Evolutionary conservation across 225 moss, liverwort and hornwort genomes (phyloP), one percentile per base, ranked within the genome.

Genomic region (Pseudisothecium myosuroides): DNA sequence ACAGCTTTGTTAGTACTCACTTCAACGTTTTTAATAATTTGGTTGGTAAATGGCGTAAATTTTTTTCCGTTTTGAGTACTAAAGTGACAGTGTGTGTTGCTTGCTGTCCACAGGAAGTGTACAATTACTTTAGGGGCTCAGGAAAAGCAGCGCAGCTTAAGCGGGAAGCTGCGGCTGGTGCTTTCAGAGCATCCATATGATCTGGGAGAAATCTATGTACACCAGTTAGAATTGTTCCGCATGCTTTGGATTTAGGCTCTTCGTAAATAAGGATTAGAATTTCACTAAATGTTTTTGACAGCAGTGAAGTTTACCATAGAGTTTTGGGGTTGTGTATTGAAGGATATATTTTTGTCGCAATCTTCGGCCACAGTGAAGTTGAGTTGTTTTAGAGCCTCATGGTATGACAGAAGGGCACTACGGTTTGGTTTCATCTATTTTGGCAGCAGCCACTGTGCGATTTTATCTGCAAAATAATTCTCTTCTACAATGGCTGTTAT

Each of bases 71-170:
- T 49, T 74, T 28, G 65, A 32, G 16, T 19, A 67, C 29, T 43
- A 29, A 39, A 75, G n/a, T 78, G 86, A 29, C 85, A 26, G 24
- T 63, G 64, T 75, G 68, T 87, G 52, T 83, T 92, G 80, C 61
- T 84, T 80, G 60, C 82, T 83, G 78, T 83, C 41, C 89, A 61
- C 98, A 97, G 98, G 88, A 95, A 94, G 98, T 98, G 36, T 97
- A 96, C 87, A 80, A 55, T 76, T 98, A 98, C 92, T 97, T 98
- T 67, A 94, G 98, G 90, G 98, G 98, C 87, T 96, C 97, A 75
- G 98, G 98, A 74, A 94, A 96, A 90, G 96, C 94, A 80, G 97
- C 97, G 50, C 96, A 98, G 85, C 91, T 96, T 83, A 97, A 89
- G 94, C 96, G 96, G 55, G 93, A 96, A 90, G 97, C 95, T 87